Evolutionary conservation across 257 asterid genomes (phyloP).

Genomic region (Nicotiana knightiana): DNA sequence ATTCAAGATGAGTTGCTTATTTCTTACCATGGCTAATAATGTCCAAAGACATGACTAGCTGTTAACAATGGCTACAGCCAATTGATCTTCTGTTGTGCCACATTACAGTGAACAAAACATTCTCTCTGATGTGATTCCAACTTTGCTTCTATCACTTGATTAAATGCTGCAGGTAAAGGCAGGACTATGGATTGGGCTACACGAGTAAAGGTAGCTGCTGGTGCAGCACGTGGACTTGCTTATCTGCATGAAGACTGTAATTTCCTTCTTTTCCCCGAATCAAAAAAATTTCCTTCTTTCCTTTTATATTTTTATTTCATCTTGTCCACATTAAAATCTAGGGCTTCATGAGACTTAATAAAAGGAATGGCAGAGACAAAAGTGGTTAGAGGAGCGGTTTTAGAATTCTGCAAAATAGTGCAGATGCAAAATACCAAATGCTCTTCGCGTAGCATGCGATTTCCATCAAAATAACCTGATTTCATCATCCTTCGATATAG

Average conservation of each 20-base stretch:
- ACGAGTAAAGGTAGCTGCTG: slow-evolving; percentile 83
- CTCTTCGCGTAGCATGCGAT: background rate
- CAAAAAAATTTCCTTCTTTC: slow-evolving; percentile 20
- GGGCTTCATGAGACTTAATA: background rate
- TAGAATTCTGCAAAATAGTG: background rate
- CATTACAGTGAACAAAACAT: background rate
- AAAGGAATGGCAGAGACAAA: background rate
- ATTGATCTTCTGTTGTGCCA: background rate
- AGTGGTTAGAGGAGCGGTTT: background rate
- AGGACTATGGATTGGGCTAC: slow-evolving; percentile 71
- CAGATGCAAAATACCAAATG: background rate
- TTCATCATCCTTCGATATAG: background rate
- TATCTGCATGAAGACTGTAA: slow-evolving; percentile 93
- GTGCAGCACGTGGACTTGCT: slow-evolving; percentile 89
- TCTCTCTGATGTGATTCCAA: background rate
- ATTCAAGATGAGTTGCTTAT: background rate
- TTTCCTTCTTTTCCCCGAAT: slow-evolving; percentile 5
- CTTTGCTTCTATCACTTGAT: background rate
- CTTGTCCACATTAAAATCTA: background rate
- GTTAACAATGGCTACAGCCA: background rate
- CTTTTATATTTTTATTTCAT: background rate
- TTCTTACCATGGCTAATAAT: background rate
- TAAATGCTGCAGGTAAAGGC: slow-evolving; percentile 36
- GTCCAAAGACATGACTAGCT: background rate
- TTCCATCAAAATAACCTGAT: background rate